phyloP scores from a whole-genome alignment of 2,329 filamentous ascomycete genomes.

The Colletotrichum nymphaeae region DNA sequence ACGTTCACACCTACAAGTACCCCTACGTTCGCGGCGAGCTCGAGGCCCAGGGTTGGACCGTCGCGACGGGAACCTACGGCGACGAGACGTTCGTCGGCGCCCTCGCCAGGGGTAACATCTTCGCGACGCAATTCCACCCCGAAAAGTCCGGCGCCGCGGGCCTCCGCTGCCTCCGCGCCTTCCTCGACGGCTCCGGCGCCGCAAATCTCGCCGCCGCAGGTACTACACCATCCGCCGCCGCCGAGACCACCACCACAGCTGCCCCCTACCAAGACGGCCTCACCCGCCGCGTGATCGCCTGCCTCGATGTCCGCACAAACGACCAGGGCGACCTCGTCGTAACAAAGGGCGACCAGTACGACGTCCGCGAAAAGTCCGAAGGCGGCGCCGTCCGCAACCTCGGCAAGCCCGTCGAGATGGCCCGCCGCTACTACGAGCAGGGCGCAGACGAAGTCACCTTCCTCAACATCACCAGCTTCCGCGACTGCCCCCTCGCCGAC shows the following conservation, averaged over 20 bases:
- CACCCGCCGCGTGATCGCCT: conserved; percentile 94
- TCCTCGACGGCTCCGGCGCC: conserved; percentile 78
- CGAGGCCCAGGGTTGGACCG: conserved; percentile 86
- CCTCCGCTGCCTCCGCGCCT: conserved; percentile 84
- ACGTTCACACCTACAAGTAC: conserved; percentile 94
- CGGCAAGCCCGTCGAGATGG: conserved; percentile 96
- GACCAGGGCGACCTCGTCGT: conserved; percentile 95
- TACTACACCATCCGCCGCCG: conserved; percentile 18
- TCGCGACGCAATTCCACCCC: conserved; percentile 96
- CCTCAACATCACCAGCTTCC: conserved; percentile 97
- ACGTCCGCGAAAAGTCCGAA: conserved; percentile 88
- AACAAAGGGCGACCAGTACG: conserved; percentile 98
- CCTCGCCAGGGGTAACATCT: conserved; percentile 84
- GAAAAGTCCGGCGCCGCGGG: conserved; percentile 96
- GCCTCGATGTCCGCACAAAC: conserved; percentile 94
- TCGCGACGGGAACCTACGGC: conserved; percentile 92
- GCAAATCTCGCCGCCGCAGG: conserved; percentile 54
- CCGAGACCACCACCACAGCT: conserved; percentile 33
- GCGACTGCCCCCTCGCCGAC: conserved; percentile 92
- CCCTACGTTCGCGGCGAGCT: conserved; percentile 80
- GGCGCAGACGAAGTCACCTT: conserved; percentile 98
- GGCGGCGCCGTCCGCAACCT: conserved; percentile 83
- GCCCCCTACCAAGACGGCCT: conserved; percentile 70
- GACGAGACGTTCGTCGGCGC: conserved; percentile 92
- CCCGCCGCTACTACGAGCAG: conserved; percentile 92